Evolutionary conservation across 495 filamentous ascomycete genomes (phyloP).

Genomic region (Talaromyces ruber): DNA sequence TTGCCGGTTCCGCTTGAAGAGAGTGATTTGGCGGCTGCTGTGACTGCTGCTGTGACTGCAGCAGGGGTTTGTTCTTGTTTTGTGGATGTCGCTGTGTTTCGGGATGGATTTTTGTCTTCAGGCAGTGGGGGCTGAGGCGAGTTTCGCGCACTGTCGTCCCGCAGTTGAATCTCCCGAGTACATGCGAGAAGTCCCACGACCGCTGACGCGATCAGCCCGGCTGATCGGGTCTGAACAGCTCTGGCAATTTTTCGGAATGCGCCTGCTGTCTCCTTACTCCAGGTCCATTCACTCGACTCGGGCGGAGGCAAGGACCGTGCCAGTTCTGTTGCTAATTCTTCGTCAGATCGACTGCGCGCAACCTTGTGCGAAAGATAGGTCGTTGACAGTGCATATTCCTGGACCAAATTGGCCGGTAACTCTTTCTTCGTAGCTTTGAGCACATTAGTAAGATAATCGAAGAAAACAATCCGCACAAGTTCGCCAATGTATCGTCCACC

Average conservation of each 20-base stretch:
- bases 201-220: slow-evolving; percentile 63
- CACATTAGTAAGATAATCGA: slow-evolving; percentile 52
- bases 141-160: slow-evolving; percentile 32
- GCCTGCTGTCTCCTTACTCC: slow-evolving; percentile 48
- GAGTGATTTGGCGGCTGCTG: slow-evolving; percentile 1
- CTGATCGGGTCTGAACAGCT: slow-evolving; percentile 58
- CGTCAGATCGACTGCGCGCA: slow-evolving; percentile 36
- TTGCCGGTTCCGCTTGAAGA: slow-evolving; percentile 7
- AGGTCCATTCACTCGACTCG: slow-evolving; percentile 39
- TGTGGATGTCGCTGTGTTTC: slow-evolving; percentile 8
- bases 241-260: slow-evolving; percentile 53
- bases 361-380: slow-evolving; percentile 60
- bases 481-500: slow-evolving; percentile 77
- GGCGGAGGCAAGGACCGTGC: slow-evolving; percentile 44
- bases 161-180: slow-evolving; percentile 53
- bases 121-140: slow-evolving; percentile 17
- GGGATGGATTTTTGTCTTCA: slow-evolving; percentile 7
- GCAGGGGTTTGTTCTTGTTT: neutral
- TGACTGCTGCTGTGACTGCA: neutral
- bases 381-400: slow-evolving; percentile 58
- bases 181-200: slow-evolving; percentile 59
- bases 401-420: slow-evolving; percentile 50
- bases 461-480: slow-evolving; percentile 62
- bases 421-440: slow-evolving; percentile 22
- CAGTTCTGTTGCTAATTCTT: slow-evolving; percentile 41